Evolutionary conservation across 305 asterid genomes (phyloP).

Genomic region (Solanum chacoense): DNA sequence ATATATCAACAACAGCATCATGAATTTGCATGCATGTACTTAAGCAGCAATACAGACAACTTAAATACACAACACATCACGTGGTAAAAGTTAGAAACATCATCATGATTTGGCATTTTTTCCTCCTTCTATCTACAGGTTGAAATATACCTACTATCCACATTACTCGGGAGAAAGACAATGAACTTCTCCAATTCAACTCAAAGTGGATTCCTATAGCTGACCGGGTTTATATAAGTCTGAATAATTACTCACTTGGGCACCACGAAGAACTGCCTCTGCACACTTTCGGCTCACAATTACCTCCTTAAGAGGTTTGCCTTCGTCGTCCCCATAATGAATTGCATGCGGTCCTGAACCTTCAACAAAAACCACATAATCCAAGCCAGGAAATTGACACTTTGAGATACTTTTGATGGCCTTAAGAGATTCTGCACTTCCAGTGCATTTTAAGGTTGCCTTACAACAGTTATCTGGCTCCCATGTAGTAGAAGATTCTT

Average conservation of each 20-base stretch:
- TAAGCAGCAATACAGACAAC: background rate
- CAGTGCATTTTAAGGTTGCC: constrained; percentile 9
- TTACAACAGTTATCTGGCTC: constrained; percentile 10
- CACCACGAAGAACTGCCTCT: constrained; percentile 99
- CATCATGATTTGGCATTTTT: background rate
- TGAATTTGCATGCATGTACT: background rate
- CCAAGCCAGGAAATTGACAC: constrained; percentile 58
- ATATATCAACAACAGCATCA: background rate
- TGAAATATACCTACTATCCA: background rate
- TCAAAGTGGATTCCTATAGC: background rate
- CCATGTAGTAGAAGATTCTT: constrained; percentile 12
- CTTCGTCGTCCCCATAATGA: constrained; percentile 47
- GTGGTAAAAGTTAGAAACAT: background rate
- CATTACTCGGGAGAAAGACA: background rate
- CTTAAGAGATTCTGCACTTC: constrained; percentile 4
- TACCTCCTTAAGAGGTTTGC: constrained; percentile 75
- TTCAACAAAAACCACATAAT: constrained; percentile 56
- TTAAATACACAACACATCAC: background rate
- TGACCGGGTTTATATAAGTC: background rate
- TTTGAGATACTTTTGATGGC: constrained; percentile 32
- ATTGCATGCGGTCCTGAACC: constrained; percentile 91
- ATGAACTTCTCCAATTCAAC: background rate
- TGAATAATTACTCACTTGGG: constrained; percentile 51
- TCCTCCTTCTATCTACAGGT: background rate
- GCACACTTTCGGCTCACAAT: constrained; percentile 96